Base-by-base conservation (phyloP, 2,329 filamentous ascomycete species). In the Mycosphaerella sp. region DNA sequence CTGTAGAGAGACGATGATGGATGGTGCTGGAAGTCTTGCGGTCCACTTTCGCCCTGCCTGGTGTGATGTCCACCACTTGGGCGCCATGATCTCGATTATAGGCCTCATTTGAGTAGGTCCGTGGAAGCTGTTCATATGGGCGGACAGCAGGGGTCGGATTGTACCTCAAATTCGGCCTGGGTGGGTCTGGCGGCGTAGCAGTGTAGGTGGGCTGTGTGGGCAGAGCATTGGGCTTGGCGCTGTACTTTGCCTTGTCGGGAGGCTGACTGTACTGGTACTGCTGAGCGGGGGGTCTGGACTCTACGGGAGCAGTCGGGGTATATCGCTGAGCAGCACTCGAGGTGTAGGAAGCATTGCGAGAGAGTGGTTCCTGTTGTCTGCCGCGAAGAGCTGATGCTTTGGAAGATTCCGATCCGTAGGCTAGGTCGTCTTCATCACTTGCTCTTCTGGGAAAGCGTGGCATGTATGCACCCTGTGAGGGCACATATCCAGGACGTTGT, bases 201-300 rank as follows among this genome's bases (percentile, higher is more conserved):
- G 45, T 50, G 42, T 60, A 58, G n/a, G 55, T 42, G n/a, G 42
- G 26, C 38, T 44, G 46, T 32, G 10, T 29, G 8, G 38, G 34
- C 34, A 38, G 9, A 8, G 51, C 49, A 29, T 60, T 60, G 2
- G 63, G 72, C 54, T 70, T 71, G 32, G 72, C 61, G n/a, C 67
- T 75, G 61, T 74, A 76, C 7, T 67, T 73, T 52, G 76, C 68
- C 34, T 70, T 70, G 7, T 70, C 64, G 2, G 74, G 72, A 17
- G 69, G 55, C 17, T 64, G 64, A 10, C 73, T 71, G 63, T 77
- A 77, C 48, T 66, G 63, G 45, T 63, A 64, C 45, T 57, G 60
- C 21, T 60, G 56, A 7, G 58, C 56, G 12, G 45, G 23, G 36
- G 48, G 23, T 38, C 53, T 48, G 5, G 64, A 60, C 50, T 67